Percentiles rank a stretch among this genome's conserved stretches.
These are phyloP conservation scores for Berberis vulgaris DNA, from an alignment of 164 flowering plant genomes.

Conservation along the genomic window DNA sequence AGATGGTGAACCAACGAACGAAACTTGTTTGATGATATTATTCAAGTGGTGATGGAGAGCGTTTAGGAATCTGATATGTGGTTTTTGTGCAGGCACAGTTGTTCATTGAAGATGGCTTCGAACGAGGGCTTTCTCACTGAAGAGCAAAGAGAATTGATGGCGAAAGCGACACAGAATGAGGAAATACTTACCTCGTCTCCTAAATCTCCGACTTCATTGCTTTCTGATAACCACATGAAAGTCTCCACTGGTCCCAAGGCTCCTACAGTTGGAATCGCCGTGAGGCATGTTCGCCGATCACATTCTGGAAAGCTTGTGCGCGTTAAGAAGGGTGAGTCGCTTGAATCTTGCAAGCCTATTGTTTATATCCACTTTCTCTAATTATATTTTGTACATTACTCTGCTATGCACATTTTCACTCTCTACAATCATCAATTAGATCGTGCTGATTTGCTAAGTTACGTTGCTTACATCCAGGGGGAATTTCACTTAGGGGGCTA, in stretches of 20 bases:
- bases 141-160: slow-evolving; percentile 75
- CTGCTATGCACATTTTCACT: neutral
- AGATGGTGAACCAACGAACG: too few relatives aligned
- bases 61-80: slow-evolving; percentile 1
- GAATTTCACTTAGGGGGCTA: too few relatives aligned
- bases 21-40: neutral
- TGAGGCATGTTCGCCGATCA: slow-evolving; percentile 67
- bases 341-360: neutral
- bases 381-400: neutral
- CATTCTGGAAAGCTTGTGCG: slow-evolving; percentile 78
- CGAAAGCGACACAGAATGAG: slow-evolving; percentile 13
- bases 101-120: too few relatives aligned
- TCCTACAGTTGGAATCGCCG: slow-evolving; percentile 42
- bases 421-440: too few relatives aligned
- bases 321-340: slow-evolving; percentile 75
- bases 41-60: neutral
- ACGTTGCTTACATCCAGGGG: too few relatives aligned
- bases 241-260: slow-evolving; percentile 52
- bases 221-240: slow-evolving; percentile 53
- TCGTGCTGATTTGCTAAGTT: too few relatives aligned
- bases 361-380: neutral
- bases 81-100: too few relatives aligned
- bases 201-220: slow-evolving; percentile 38
- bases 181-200: slow-evolving; percentile 49
- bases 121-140: slow-evolving; percentile 82